Percentiles rank a stretch among this genome's conserved stretches.
Conservation (phyloP, 2,329 filamentous ascomycete genomes). For the Paecilomyces sp. region DNA sequence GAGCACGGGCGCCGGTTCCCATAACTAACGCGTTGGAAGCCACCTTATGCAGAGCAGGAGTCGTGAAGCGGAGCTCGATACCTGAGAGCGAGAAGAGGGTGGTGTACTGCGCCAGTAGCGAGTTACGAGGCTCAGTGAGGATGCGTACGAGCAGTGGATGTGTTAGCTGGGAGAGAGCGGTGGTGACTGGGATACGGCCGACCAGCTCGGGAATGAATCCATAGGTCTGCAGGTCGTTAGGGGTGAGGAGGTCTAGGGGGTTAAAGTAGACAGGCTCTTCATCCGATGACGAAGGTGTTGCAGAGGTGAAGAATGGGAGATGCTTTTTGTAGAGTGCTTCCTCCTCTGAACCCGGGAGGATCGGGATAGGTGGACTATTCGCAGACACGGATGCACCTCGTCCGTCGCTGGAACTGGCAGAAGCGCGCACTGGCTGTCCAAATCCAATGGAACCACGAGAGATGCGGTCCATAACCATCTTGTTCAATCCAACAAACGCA, state of each 20-base stretch:
- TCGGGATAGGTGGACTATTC: conserved; percentile 38
- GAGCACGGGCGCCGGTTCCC: conserved; percentile 71
- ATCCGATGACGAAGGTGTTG: conserved; percentile 34
- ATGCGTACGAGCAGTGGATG: conserved; percentile 69
- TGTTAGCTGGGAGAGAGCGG: conserved; percentile 71
- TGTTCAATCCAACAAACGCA: conserved; percentile 88
- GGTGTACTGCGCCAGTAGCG: conserved; percentile 79
- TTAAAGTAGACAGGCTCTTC: conserved; percentile 46
- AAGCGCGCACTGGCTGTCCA: conserved; percentile 66
- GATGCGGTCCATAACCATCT: conserved; percentile 78
- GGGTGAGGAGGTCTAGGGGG: conserved; percentile 64
- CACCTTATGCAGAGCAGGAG: conserved; percentile 70
- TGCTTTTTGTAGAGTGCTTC: conserved; percentile 53
- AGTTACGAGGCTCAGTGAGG: conserved; percentile 86
- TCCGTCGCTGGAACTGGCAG: conserved; percentile 22
- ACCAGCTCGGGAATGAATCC: conserved; percentile 94
- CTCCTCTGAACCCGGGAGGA: conserved; percentile 58
- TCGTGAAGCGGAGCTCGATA: conserved; percentile 75
- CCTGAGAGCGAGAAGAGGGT: conserved; percentile 76
- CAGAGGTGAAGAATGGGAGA: conserved; percentile 54
- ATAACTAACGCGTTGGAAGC: conserved; percentile 62
- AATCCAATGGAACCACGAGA: conserved; percentile 85
- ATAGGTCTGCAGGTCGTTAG: conserved; percentile 71
- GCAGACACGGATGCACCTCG: conserved; percentile 14
- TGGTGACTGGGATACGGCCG: conserved; percentile 86